Evolutionary conservation across 768 basidiomycete genomes (phyloP), one percentile per base, ranked within the genome.

Genomic region (Termitomyces sp.): DNA sequence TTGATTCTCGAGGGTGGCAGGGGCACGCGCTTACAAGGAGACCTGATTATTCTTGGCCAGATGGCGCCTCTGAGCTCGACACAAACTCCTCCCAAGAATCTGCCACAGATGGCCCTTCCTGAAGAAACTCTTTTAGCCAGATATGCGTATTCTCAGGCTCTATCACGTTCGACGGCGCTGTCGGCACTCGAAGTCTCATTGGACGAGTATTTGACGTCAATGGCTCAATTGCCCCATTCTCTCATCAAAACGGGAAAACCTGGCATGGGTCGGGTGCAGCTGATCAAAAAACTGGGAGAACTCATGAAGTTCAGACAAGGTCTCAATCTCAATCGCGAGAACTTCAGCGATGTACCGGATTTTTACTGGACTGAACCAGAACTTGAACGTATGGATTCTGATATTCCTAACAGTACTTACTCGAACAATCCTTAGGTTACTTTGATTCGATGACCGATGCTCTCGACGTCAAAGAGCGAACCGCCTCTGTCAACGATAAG

Each of bases 351-450:
- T 65, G 85, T 87, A 0, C 92, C 91, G 0, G 90, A 97, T 70
- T 88, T 98, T 63, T 94, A 97, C 69, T 98, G 96, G 95, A 80
- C 88, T 18, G 92, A 97, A 67, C 92, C 94, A 0, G 90, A 87
- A 60, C 78, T 98, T 5, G 95, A 98, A 75, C 79, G 91, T 86
- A 60, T 35, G 83, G 58, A 5, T 18, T 45, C 20, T 24, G 14
- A 10, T 49, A 26, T 36, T 36, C 32, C 46, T 7, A 36, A 41
- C n/a, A 26, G 24, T 43, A 22, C 11, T 36, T 35, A 40, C 51
- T 49, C 61, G 22, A 51, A 30, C 22, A n/a, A 32, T 49, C 24
- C 22, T 20, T 13, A 92, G 88, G 79, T 18, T 86, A 89, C 67
- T 98, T 98, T 73, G 88, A 91, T 63, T 86, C 88, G 1, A 75